phyloP scores from a whole-genome alignment of 2,329 filamentous ascomycete genomes.

The Venturia nashicola region DNA sequence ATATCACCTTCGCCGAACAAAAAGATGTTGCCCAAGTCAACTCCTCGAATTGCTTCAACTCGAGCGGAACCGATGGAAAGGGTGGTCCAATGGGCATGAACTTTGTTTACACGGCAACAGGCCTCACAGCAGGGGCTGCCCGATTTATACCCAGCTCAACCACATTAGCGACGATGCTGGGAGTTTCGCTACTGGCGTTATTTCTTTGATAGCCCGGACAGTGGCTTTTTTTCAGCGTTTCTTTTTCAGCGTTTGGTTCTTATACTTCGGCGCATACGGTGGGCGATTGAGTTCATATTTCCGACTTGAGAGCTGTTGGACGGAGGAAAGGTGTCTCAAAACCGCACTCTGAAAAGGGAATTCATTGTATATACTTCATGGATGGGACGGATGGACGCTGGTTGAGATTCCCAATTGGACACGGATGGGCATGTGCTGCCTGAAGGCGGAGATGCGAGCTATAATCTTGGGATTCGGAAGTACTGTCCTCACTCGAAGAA shows the following conservation, averaged over 20 bases:
- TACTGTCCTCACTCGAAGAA: background rate
- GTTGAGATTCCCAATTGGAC: background rate
- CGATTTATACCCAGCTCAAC: constrained; percentile 1
- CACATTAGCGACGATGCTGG: background rate
- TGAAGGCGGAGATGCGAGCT: background rate
- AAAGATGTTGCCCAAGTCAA: constrained; percentile 9
- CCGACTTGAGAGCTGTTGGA: background rate
- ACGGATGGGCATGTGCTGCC: background rate
- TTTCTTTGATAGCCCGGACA: background rate
- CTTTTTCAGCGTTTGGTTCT: background rate
- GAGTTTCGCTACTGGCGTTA: background rate
- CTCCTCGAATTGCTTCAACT: constrained; percentile 11
- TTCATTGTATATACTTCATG: background rate
- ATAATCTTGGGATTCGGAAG: background rate
- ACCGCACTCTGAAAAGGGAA: background rate
- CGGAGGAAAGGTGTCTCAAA: background rate
- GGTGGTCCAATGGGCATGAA: constrained; percentile 10
- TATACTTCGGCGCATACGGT: background rate
- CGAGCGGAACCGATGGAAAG: constrained; percentile 6
- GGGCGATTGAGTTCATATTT: background rate
- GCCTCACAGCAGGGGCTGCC: constrained; percentile 4
- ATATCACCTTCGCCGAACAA: constrained; percentile 12
- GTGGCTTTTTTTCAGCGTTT: background rate
- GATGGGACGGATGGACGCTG: background rate
- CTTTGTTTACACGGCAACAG: constrained; percentile 11